These are phyloP conservation scores for Ustilago xerochloae DNA, from an alignment of 1,284 basidiomycete species.

Conservation along the genomic window DNA sequence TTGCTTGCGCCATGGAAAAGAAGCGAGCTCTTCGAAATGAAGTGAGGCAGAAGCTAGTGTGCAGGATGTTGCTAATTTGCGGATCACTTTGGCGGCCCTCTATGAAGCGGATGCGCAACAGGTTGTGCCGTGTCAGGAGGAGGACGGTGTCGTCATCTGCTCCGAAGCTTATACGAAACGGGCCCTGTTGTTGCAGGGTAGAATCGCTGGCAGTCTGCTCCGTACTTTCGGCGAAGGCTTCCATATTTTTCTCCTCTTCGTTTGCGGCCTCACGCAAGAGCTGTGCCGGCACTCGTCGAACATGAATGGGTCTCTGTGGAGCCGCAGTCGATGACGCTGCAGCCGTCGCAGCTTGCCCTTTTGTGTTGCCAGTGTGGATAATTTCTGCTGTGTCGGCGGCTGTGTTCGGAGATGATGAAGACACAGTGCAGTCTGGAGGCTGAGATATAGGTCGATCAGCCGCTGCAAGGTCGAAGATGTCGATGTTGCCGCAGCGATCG, in stretches of 20 bases:
- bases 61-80: slow-evolving; percentile 4
- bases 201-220: not conserved
- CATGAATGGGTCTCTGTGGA: not conserved
- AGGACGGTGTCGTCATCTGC: slow-evolving; percentile 1
- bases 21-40: slow-evolving; percentile 23
- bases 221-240: not conserved
- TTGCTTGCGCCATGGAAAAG: slow-evolving; percentile 16
- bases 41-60: slow-evolving; percentile 15
- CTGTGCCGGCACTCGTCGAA: not conserved
- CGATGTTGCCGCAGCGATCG: slow-evolving; percentile 23
- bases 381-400: not conserved
- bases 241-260: not conserved
- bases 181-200: not conserved
- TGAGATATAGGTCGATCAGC: not conserved
- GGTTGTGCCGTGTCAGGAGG: slow-evolving; percentile 11
- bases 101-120: slow-evolving; percentile 1
- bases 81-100: not conserved
- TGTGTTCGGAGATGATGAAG: not conserved
- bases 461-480: not conserved
- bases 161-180: slow-evolving; percentile 14
- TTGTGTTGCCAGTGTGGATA: not conserved
- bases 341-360: not conserved
- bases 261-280: not conserved
- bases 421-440: not conserved
- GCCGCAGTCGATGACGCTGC: not conserved